phyloP scores from a whole-genome alignment of 805 yeast species.

The Ogataea corticis region DNA sequence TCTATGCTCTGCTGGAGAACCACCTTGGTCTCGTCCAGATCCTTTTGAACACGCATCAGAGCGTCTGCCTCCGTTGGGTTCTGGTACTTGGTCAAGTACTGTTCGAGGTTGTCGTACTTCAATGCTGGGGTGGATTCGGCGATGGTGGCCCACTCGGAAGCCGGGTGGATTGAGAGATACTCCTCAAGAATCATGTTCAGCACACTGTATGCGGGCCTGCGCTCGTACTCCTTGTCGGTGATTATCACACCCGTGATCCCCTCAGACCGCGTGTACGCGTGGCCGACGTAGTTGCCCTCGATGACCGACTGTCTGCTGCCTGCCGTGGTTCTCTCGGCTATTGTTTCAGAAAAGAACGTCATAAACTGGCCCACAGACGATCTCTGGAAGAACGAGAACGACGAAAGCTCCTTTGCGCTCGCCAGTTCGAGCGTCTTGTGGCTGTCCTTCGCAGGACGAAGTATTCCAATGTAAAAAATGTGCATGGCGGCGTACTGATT shows the following conservation, averaged over 20 bases:
- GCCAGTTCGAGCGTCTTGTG: conserved; percentile 74
- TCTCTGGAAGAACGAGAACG: conserved; percentile 84
- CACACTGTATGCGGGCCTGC: conserved; percentile 92
- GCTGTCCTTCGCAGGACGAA: conserved; percentile 53
- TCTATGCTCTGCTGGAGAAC: conserved; percentile 95
- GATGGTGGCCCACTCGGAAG: conserved; percentile 61
- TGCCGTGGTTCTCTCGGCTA: conserved; percentile 79
- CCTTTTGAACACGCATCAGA: conserved; percentile 95
- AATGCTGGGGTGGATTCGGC: conserved; percentile 47
- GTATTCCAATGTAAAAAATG: conserved; percentile 85
- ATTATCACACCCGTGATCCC: conserved; percentile 90
- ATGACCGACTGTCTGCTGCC: conserved; percentile 95
- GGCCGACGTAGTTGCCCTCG: conserved; percentile 88
- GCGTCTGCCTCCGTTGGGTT: conserved; percentile 98
- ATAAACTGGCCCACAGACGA: conserved; percentile 81
- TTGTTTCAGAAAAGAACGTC: conserved; percentile 91
- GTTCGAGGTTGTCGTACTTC: conserved; percentile 59
- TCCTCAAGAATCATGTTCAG: conserved; percentile 91
- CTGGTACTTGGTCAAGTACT: conserved; percentile 81
- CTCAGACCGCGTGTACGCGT: conserved; percentile 85
- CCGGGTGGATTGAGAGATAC: conserved; percentile 80
- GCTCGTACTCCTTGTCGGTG: conserved; percentile 94
- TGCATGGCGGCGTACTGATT: conserved; percentile 54
- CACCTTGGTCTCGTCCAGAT: conserved; percentile 95
- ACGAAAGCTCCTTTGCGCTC: conserved; percentile 77